phyloP scores from a whole-genome alignment of 345 rosid genomes.

The Euphorbia peplus region DNA sequence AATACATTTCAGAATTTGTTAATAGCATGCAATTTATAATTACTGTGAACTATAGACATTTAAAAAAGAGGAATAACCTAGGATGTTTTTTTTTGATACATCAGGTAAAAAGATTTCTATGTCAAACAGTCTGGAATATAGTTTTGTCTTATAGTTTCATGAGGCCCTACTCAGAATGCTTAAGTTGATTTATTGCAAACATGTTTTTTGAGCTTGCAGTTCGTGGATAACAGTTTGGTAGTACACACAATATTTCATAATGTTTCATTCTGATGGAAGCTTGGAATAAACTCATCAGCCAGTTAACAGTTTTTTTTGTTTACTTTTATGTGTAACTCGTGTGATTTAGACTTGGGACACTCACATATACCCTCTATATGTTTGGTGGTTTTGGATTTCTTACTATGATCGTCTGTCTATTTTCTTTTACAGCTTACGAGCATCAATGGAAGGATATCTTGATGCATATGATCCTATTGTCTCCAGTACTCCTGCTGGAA shows the following conservation, averaged over 20 bases:
- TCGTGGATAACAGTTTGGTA: not conserved
- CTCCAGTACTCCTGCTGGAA: constrained; percentile 77
- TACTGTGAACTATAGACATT: not conserved
- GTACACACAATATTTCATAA: not conserved
- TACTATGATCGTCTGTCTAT: constrained; percentile 8
- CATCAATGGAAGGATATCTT: constrained; percentile 94
- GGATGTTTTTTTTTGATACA: not conserved
- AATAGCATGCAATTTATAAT: not conserved
- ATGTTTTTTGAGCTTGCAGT: not conserved
- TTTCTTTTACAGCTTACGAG: constrained; percentile 59
- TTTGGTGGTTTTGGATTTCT: not conserved
- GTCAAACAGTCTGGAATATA: not conserved
- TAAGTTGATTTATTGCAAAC: not conserved
- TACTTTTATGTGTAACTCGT: not conserved
- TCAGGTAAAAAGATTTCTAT: not conserved
- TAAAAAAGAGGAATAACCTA: not conserved
- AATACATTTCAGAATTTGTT: not conserved
- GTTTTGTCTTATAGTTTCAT: not conserved
- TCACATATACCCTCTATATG: not conserved
- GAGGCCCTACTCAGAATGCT: not conserved
- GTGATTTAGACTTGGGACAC: not conserved
- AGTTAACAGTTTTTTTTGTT: not conserved
- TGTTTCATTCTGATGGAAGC: not conserved
- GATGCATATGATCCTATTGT: constrained; percentile 75
- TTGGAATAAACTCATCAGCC: not conserved